Base-by-base conservation (phyloP, 2,329 filamentous ascomycete genomes). In the Stemphylium beticola region DNA sequence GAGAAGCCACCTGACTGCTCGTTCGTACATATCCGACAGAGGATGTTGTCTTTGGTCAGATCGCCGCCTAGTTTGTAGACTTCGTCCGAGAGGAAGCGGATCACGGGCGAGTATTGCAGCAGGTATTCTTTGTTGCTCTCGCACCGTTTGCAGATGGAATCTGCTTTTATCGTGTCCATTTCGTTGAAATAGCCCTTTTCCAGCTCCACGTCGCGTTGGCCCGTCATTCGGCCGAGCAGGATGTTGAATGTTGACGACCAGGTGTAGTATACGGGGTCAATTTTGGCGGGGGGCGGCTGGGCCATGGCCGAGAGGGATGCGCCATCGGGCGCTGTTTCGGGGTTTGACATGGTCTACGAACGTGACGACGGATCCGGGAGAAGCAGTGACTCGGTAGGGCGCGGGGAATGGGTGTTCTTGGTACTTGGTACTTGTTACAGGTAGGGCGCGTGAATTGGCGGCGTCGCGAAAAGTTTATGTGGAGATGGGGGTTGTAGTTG, bases 221-320 rank as follows among this genome's bases (percentile, higher is more conserved):
- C 68, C 0, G 66, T 72, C 67, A 74, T 73, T 67, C 83, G 81
- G 51, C 90, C 89, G 14, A 89, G 86, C 44, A 96, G 80, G 76
- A 93, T 89, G 66, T 85, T 85, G 83, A 96, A 97, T 80, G 92
- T 89, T 79, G 90, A 96, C 73, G 89, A 84, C 89, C 91, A 96
- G 55, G 74, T 82, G 71, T 81, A 81, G 72, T 76, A 80, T 52
- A 74, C 55, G 2, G 68, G 67, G 53, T 75, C 73, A 34, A 74
- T 61, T 22, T 72, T 67, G 15, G 61, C 53, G 11, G 65, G 53
- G 20, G 55, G 61, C 9, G 63, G 61, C 33, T 58, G 48, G 8
- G 58, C 46, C 41, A 65, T 61, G 18, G 64, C 63, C 33, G 62
- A 57, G 41, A 66, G 47, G 18, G 67, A 65, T 37, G 64, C 65